Evolutionary conservation across 345 rosid genomes (phyloP), one percentile per base, ranked within the genome.

Genomic region (Corchorus olitorius): DNA sequence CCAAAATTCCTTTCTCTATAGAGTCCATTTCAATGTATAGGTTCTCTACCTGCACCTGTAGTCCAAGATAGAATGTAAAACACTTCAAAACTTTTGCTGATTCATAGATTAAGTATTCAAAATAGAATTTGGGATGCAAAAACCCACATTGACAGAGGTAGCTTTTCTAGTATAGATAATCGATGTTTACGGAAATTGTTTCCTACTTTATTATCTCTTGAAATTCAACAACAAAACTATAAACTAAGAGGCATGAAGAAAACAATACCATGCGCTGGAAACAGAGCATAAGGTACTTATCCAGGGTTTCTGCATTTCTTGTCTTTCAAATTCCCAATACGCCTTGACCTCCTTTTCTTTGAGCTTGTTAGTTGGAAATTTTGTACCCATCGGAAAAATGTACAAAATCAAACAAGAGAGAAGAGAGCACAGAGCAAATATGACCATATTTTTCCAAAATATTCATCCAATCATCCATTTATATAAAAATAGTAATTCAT

Each of bases 1-100:
- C 84, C 54, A 92, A 78, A 78, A 94, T 88, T 27, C 98, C 98
- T 76, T 89, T 74, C 81, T 90, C 97, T 19, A 90, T 79, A 79
- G 82, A 79, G 56, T 82, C 90, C 74, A 70, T 82, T 77, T 91
- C 98, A 72, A 75, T 58, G 72, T 53, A 76, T 45, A 80, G 77
- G 77, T 85, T 90, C 76, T 94, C 98, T 73, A 95, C 93, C 54
- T 78, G 84, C 37, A 91, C 92, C 98, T 94, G 75, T 67, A 80
- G 53, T 17, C 69, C 58, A 19, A 19, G 5, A 70, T 75, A 75
- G 67, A 41, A 74, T n/a, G 53, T 76, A 62, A 64, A 75, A 70
- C 55, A 61, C 39, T 50, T 48, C 58, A 70, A 45, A 43, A 41
- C 10, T 53, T 75, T 43, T 45, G 15, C 73, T 34, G 41, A 41